A percentile compares a stretch with the other conserved stretches of the same genome.
These are phyloP conservation scores for Boletus subparvulus DNA, from an alignment of 768 basidiomycete species.

Conservation along the genomic window DNA sequence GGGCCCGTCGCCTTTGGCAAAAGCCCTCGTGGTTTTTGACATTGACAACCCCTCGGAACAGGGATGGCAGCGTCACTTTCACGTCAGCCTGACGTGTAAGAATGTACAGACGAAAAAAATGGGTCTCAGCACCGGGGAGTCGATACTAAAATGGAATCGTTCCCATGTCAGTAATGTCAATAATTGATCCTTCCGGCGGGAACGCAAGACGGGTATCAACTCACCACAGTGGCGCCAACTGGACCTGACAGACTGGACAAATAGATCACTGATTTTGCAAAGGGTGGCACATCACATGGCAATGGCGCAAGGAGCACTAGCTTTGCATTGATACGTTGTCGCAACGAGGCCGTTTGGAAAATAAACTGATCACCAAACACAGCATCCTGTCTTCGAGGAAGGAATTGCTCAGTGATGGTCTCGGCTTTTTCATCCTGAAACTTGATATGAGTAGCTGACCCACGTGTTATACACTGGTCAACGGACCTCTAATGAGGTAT, in stretches of 20 bases:
- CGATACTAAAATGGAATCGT: conserved; percentile 19
- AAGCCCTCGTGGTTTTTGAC: conserved; percentile 18
- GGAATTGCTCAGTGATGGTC: conserved; percentile 27
- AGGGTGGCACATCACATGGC: conserved; percentile 27
- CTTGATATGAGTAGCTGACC: background rate
- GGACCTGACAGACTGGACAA: conserved; percentile 30
- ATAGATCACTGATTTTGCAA: conserved; percentile 36
- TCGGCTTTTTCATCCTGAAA: conserved; percentile 22
- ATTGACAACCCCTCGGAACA: conserved; percentile 30
- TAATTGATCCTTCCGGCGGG: background rate
- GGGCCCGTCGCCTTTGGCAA: conserved; percentile 9
- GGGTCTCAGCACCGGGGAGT: conserved; percentile 25
- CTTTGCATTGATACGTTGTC: conserved; percentile 28
- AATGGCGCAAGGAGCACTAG: conserved; percentile 27
- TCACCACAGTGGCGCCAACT: conserved; percentile 26
- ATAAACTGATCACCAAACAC: conserved; percentile 33
- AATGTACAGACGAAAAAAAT: conserved; percentile 32
- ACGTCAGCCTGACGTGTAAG: conserved; percentile 30
- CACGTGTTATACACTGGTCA: conserved; percentile 3
- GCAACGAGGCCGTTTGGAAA: conserved; percentile 22
- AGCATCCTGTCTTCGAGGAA: conserved; percentile 30
- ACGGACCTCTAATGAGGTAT: conserved; percentile 19
- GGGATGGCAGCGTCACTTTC: conserved; percentile 27
- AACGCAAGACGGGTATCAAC: conserved; percentile 9
- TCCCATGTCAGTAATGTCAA: conserved; percentile 11